A percentile compares a stretch with the other conserved stretches of the same genome.
Conservation (phyloP, 1,139 yeast species). For the Tardiomyces digboiensis region DNA sequence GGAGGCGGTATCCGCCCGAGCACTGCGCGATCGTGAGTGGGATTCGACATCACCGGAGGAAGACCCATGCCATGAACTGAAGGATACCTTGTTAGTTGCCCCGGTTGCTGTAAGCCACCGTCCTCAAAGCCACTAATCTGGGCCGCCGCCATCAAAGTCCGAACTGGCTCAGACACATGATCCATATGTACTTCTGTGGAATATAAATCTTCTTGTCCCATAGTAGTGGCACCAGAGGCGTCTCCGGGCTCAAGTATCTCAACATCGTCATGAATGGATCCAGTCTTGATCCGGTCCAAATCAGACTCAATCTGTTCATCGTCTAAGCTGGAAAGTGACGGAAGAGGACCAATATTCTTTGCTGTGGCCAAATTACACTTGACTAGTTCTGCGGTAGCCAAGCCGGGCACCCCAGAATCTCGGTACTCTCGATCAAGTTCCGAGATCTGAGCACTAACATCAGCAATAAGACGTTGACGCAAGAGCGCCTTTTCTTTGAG, state of each 20-base stretch:
- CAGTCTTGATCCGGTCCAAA: not conserved
- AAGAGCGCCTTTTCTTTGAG: slow-evolving; percentile 15
- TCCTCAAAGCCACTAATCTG: not conserved
- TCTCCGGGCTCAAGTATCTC: slow-evolving; percentile 2
- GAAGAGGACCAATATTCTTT: slow-evolving; percentile 6
- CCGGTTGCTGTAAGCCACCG: not conserved
- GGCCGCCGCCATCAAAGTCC: too few species aligned
- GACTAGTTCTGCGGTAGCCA: slow-evolving; percentile 12
- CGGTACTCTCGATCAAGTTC: slow-evolving; percentile 17
- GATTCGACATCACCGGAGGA: too few species aligned
- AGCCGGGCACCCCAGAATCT: slow-evolving; percentile 3
- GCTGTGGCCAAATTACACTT: slow-evolving; percentile 12
- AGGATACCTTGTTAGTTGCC: too few species aligned
- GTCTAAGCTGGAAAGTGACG: slow-evolving; percentile 6
- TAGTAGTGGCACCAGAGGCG: slow-evolving; percentile 1
- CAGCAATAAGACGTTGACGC: slow-evolving; percentile 14
- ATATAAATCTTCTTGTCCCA: too few species aligned
- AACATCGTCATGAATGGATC: slow-evolving; percentile 2
- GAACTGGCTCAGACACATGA: too few species aligned
- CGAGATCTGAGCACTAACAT: slow-evolving; percentile 12
- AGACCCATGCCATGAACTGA: too few species aligned
- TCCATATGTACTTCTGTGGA: too few species aligned
- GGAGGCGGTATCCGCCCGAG: not conserved
- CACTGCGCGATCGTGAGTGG: too few species aligned
- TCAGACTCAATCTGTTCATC: slow-evolving; percentile 7